These are phyloP conservation scores for Pontederia crassipes DNA, from an alignment of 176 grass and related monocot species.

Conservation along the genomic window DNA sequence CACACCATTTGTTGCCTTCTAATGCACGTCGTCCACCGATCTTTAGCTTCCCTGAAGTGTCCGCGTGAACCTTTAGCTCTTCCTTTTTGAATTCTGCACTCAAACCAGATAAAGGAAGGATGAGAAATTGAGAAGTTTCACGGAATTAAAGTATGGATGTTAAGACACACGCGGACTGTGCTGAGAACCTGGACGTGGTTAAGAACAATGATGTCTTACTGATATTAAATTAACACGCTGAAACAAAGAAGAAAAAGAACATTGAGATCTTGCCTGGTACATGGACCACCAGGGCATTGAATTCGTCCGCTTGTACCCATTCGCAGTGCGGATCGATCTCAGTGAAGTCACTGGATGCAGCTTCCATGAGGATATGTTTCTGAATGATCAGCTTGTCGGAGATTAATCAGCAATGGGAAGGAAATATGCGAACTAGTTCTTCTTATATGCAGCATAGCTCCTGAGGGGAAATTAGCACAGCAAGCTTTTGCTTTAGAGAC, in stretches of 20 bases:
- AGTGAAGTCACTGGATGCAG: constrained; percentile 8
- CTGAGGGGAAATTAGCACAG: neutral
- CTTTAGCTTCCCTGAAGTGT: constrained; percentile 17
- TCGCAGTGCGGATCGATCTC: constrained; percentile 45
- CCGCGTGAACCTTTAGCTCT: constrained; percentile 26
- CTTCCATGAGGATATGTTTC: constrained; percentile 25
- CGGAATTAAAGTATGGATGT: neutral
- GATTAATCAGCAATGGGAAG: neutral
- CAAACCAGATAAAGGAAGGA: neutral
- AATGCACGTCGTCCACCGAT: constrained; percentile 21
- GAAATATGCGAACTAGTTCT: neutral
- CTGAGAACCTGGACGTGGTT: neutral
- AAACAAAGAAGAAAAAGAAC: neutral
- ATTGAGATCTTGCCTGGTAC: constrained; percentile 27
- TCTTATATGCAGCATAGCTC: constrained; percentile 3
- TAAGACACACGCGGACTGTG: neutral
- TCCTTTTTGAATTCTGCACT: constrained; percentile 35
- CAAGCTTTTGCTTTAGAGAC: constrained; percentile 5
- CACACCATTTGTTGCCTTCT: constrained; percentile 17
- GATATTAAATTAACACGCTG: neutral
- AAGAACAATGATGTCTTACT: neutral
- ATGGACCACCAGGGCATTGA: constrained; percentile 39
- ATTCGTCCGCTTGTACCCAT: constrained; percentile 33
- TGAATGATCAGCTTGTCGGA: neutral
- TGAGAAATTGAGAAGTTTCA: neutral